Evolutionary conservation across 148 eudicot genomes (phyloP).

Genomic region (Chenopodium quinoa): DNA sequence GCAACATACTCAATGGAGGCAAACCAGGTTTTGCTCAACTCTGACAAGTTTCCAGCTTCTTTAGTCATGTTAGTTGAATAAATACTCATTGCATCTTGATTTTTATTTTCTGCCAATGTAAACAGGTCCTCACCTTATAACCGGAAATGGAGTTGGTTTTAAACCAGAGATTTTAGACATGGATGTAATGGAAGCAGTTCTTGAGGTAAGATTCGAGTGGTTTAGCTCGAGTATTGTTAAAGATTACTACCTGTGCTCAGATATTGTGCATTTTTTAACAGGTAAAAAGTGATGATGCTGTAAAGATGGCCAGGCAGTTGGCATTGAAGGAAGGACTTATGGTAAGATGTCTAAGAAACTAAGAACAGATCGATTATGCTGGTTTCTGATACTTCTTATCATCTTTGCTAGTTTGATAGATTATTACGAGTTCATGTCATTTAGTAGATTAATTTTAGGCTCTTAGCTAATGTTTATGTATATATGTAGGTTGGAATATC

Average conservation of each 20-base stretch:
- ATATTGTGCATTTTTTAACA: slow-evolving; percentile 21
- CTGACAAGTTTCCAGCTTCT: not conserved
- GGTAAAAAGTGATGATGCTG: slow-evolving; percentile 90
- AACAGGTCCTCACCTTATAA: slow-evolving; percentile 89
- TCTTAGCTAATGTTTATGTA: not conserved
- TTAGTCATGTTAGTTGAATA: not conserved
- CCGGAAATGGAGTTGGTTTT: slow-evolving; percentile 96
- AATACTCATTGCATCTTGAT: not conserved
- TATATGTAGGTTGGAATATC: slow-evolving; percentile 83
- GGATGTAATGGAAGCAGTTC: slow-evolving; percentile 94
- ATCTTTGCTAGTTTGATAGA: not conserved
- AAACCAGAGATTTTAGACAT: slow-evolving; percentile 93
- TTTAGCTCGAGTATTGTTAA: not conserved
- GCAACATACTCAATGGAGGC: slow-evolving; percentile 91
- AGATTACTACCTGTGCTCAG: not conserved
- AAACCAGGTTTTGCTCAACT: slow-evolving; percentile 65
- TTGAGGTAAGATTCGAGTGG: slow-evolving; percentile 48
- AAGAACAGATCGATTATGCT: not conserved
- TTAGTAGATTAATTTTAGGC: not conserved
- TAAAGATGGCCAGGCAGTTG: slow-evolving; percentile 86
- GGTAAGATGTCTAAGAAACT: slow-evolving; percentile 36
- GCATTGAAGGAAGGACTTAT: slow-evolving; percentile 90
- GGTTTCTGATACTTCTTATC: slow-evolving; percentile 1
- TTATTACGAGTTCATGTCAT: not conserved
- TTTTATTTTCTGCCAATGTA: not conserved